phyloP scores from a whole-genome alignment of 1,284 basidiomycete species.

The Spongispora temasekensis region DNA sequence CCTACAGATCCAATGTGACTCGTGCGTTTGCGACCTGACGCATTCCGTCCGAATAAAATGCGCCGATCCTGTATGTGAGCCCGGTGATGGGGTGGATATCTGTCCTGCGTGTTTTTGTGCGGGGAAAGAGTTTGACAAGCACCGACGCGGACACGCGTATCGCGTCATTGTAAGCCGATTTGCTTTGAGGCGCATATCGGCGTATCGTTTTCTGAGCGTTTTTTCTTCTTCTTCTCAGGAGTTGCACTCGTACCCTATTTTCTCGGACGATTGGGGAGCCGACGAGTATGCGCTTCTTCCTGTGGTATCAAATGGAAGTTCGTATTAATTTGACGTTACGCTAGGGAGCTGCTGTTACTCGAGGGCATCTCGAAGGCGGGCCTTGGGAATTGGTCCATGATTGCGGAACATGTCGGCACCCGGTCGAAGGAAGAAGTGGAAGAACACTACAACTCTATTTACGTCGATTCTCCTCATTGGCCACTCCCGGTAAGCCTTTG shows the following conservation, averaged over 20 bases:
- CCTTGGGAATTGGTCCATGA: slow-evolving; percentile 96
- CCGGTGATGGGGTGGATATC: slow-evolving; percentile 81
- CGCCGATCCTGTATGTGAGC: slow-evolving; percentile 76
- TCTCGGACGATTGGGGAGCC: slow-evolving; percentile 95
- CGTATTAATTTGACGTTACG: slow-evolving; percentile 3
- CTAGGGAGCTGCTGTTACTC: slow-evolving; percentile 85
- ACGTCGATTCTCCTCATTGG: slow-evolving; percentile 77
- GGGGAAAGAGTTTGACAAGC: slow-evolving; percentile 86
- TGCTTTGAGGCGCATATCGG: no score
- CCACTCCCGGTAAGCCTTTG: slow-evolving; percentile 69
- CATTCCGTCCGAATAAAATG: slow-evolving; percentile 93
- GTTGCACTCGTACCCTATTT: slow-evolving; percentile 95
- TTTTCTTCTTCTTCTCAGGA: slow-evolving; percentile 55
- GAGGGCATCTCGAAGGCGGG: slow-evolving; percentile 91
- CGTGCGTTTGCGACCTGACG: slow-evolving; percentile 74
- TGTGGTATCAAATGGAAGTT: background rate
- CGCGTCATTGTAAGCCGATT: slow-evolving; percentile 84
- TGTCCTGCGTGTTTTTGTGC: slow-evolving; percentile 91
- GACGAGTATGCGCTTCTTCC: slow-evolving; percentile 72
- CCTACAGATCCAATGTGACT: slow-evolving; percentile 74
- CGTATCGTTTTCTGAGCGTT: no score
- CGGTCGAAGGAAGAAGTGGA: slow-evolving; percentile 95
- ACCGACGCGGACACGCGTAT: slow-evolving; percentile 90
- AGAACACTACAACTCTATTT: slow-evolving; percentile 84
- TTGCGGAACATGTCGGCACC: slow-evolving; percentile 94